A percentile compares a stretch with the other conserved stretches of the same genome.
phyloP scores from a whole-genome alignment of 805 yeast genomes.

The Wickerhamiella domercqiae region DNA sequence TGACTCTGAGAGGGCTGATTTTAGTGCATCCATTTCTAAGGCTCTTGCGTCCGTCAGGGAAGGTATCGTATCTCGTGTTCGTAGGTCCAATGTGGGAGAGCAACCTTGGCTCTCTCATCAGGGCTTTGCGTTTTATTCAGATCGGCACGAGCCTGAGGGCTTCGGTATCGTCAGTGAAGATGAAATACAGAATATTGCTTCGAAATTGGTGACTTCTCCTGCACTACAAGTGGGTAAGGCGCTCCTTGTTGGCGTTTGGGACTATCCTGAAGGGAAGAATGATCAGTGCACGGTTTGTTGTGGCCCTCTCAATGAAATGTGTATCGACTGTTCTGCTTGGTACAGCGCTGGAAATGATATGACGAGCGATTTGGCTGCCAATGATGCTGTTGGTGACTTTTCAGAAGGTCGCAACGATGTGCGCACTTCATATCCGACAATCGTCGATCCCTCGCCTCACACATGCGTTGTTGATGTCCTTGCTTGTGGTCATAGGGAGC shows the following conservation, averaged over 20 bases:
- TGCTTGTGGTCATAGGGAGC: background rate
- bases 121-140: background rate
- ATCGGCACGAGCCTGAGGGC: background rate
- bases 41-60: too few relatives aligned
- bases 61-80: too few relatives aligned
- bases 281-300: background rate
- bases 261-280: background rate
- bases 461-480: background rate
- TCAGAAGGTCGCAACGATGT: background rate
- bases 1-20: too few relatives aligned
- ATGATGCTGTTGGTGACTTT: background rate
- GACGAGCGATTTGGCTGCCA: too few relatives aligned
- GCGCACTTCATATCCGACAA: too few relatives aligned
- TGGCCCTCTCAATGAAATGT: background rate
- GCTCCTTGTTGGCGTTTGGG: background rate
- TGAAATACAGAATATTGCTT: background rate
- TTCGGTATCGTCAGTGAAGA: background rate
- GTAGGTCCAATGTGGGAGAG: too few relatives aligned
- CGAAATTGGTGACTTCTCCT: background rate
- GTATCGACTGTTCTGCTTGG: background rate
- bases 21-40: too few relatives aligned
- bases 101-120: too few relatives aligned
- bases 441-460: too few relatives aligned
- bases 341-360: too few relatives aligned
- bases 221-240: background rate